Base-by-base conservation (phyloP, 2,329 filamentous ascomycete genomes). In the Aspergillus brunneoviolaceus region DNA sequence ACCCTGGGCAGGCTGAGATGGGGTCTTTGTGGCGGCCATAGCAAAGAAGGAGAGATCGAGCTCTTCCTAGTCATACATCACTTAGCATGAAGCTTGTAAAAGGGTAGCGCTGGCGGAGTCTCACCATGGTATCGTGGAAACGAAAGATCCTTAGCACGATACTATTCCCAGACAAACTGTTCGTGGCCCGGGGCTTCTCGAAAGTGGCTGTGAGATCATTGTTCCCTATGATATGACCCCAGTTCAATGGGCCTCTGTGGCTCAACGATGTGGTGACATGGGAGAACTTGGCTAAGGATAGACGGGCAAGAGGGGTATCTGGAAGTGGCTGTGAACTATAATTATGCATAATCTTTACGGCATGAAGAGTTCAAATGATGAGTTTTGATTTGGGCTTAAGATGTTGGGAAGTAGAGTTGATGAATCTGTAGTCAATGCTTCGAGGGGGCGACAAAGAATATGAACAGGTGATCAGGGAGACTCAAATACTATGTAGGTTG, bases 241-340 rank as follows among this genome's bases (percentile, higher is more conserved):
- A 81, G 33, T 69, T 72, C n/a, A 80, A 63, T 5, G 77, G 76
- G 21, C 71, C 75, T 31, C 68, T 71, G 55, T 75, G 72, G 19
- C 74, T 71, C 35, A 70, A 60, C 12, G 74, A 69, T 4, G 74
- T 74, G 5, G 73, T 78, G 16, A 78, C 74, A 63, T 78, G 75
- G 21, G 79, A 81, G 65, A 80, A 81, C 59, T 80, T 81, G n/a
- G 70, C 70, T 14, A 77, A 66, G 9, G 68, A 60, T 29, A 76
- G 60, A 57, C 68, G 69, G 33, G 66, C 63, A 21, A 68, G 55
- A 12, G 65, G 57, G 4, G 62, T 63, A 16, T 60, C 59, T 6
- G 62, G 60, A 21, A 55, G 11, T 5, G 50, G 57, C 16, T 62
- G 64, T n/a, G 57, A 42, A n/a, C 5, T 23, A 5, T 35, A 49